Evolutionary conservation across 805 yeast genomes (phyloP), one percentile per base, ranked within the genome.

Genomic region (Myxozyma kluyveri): DNA sequence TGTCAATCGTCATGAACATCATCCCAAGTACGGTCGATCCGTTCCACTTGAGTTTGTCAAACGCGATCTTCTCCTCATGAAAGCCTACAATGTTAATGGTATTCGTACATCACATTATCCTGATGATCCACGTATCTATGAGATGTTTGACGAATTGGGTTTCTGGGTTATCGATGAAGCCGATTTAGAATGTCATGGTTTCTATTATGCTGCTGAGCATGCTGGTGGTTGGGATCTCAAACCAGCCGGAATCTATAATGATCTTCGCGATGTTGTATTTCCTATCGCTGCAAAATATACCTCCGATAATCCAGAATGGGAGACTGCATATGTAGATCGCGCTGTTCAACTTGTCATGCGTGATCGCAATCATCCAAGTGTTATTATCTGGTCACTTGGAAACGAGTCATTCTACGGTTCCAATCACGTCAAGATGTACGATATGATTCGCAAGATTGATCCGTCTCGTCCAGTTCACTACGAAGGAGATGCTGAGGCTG

Each of bases 361-460:
- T 23, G 74, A 70, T 50, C 55, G 63, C 22, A 69, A 68, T 46
- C 72, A 69, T 36, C 67, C 74, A 2, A 65, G 65, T 21, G 66
- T 70, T 7, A 54, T 70, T 22, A 66, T 70, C 43, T 70, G 73
- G 72, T 70, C 74, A 3, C 63, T 70, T n/a, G 74, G 74, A 7
- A 70, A 70, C 50, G 74, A 70, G 56, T 57, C 73, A 1, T 67
- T 67, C 48, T 69, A 60, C 49, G 74, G 74, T 10, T 45, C 42
- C 22, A 70, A 70, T 47, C 72, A 67, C 48, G 56, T 44, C 3
- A 59, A 52, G 7, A 70, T 70, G 71, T 63, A 62, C 37, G 56
- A 61, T 3, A 61, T 61, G 49, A 54, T 67, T 29, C 59, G 65
- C 45, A 39, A 52, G 31, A 35, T 61, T 22, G 71, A 67, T 47